Base-by-base conservation (phyloP, 805 yeast species). In the Cyberlindnera bimundalis region DNA sequence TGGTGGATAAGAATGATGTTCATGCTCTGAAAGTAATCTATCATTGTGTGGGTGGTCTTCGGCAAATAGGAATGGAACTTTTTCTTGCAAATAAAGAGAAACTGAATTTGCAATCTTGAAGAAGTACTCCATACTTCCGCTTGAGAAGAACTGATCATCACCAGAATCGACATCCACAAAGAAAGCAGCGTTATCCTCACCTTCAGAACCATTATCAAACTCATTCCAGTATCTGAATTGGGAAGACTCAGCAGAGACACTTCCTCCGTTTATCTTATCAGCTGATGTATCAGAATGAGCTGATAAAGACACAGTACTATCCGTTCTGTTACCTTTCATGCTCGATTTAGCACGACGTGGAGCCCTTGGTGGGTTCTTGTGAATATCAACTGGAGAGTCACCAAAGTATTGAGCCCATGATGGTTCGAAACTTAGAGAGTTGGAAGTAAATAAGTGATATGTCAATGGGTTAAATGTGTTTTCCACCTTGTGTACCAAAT, bases 181-280 rank as follows among this genome's bases (percentile, higher is more conserved):
- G 5, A 66, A 67, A 6, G 52, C 64, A 25, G 54, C 65, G 25
- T 58, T 66, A 24, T 65, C 68, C 42, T 65, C 77, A 32, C 62
- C 74, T 43, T 78, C 84, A 1, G 81, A 77, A 0, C 74, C 74
- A 51, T 79, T 68, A 51, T 79, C 85, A 54, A 79, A 79, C 60
- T 79, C 85, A 52, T 79, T 79, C 85, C 85, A 79, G 56, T 79
- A 79, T 33, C 81, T 56, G 29, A 53, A 52, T 50, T 37, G 59
- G 38, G 50, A 31, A 1, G 48, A 46, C 37, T 54, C 55, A 28
- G 46, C 27, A 39, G 44, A 23, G 36, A 36, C 32, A 35, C 35
- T 23, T 24, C 29, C 32, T 11, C 39, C 33, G 4, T 33, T 30
- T n/a, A 28, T 19, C 27, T 17, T 27, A 16, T 39, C 43, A 26